Evolutionary conservation across 73 alveolate genomes (phyloP).

Genomic region (Halteria grandinella): DNA sequence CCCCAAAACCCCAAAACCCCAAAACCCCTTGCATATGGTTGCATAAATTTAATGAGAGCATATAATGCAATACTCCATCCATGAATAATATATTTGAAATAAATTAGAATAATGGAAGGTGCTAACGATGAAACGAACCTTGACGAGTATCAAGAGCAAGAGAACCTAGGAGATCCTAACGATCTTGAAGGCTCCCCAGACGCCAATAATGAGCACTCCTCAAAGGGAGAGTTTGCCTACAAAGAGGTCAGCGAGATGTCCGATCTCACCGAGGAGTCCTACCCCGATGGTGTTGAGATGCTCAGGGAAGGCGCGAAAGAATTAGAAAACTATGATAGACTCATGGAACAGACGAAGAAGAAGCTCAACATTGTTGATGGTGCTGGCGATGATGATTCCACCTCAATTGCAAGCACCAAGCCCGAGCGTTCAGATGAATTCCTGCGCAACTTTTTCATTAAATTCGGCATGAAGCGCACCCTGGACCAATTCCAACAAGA

Average conservation of each 20-base stretch:
- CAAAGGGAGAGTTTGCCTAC: too few relatives aligned
- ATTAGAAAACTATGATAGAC: constrained; percentile 37
- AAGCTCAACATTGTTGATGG: constrained; percentile 51
- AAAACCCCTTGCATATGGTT: too few relatives aligned
- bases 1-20: too few relatives aligned
- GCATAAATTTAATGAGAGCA: too few relatives aligned
- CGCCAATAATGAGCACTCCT: too few relatives aligned
- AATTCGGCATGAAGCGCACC: constrained; percentile 95
- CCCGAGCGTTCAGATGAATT: constrained; percentile 98
- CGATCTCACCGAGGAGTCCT: constrained; percentile 55
- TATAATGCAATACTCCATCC: too few relatives aligned
- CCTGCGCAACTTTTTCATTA: constrained; percentile 97
- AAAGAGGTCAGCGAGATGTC: constrained; percentile 50
- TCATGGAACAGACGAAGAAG: constrained; percentile 42
- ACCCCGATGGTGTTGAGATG: constrained; percentile 18
- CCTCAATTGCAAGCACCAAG: constrained; percentile 53
- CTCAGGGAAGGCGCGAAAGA: constrained; percentile 57
- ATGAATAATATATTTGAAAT: too few relatives aligned
- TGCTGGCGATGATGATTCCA: constrained; percentile 39
- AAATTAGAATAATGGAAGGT: too few relatives aligned
- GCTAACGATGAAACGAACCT: too few relatives aligned
- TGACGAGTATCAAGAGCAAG: too few relatives aligned
- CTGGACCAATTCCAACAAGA: constrained; percentile 95
- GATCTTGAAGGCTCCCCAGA: too few relatives aligned
- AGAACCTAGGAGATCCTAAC: too few relatives aligned